Base-by-base conservation (phyloP, 345 rosid species). In the Lepidium aucheri region DNA sequence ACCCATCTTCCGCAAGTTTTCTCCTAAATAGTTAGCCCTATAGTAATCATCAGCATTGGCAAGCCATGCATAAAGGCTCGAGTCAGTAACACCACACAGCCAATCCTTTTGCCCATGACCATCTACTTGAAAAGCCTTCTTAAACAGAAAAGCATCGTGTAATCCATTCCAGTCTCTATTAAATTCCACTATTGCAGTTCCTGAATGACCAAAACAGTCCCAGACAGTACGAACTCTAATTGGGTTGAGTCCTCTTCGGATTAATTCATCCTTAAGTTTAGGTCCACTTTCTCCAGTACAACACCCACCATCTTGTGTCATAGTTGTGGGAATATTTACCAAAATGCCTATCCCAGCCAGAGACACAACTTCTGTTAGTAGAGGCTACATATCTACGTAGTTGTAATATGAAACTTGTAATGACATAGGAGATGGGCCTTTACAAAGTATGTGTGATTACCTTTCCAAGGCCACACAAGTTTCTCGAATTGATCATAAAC, bases 141-240 rank as follows among this genome's bases (percentile, higher is more conserved):
- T 96, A 49, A 94, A 94, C 51, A 89, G 80, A 68, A 90, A 69
- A 36, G 99, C 99, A 83, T 94, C 90, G 56, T 85, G 83, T 49
- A 94, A 79, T 58, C 99, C 96, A 9, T 83, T 92, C 97, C 99
- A 94, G 67, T 86, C 96, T 81, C 81, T 90, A 44, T 73, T 77
- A 73, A 94, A 94, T 68, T 94, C 99, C 53, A 94, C 96, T 51
- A 82, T 67, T 45, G 91, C 97, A 5, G 69, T 62, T 69, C 99
- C 99, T 26, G 97, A 94, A 76, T 90, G 96, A 58, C 99, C 99
- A 7, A 77, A 77, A 64, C 67, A 83, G 64, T 82, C 92, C 97
- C 97, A 94, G 22, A 94, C 76, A 0, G 99, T 88, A 71, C 71
- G 84, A 69, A 94, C 99, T 66, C 99, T 85, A 32, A 43, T 72